phyloP scores from a whole-genome alignment of 2,329 filamentous ascomycete species.

The Herpotrichia juniperi region DNA sequence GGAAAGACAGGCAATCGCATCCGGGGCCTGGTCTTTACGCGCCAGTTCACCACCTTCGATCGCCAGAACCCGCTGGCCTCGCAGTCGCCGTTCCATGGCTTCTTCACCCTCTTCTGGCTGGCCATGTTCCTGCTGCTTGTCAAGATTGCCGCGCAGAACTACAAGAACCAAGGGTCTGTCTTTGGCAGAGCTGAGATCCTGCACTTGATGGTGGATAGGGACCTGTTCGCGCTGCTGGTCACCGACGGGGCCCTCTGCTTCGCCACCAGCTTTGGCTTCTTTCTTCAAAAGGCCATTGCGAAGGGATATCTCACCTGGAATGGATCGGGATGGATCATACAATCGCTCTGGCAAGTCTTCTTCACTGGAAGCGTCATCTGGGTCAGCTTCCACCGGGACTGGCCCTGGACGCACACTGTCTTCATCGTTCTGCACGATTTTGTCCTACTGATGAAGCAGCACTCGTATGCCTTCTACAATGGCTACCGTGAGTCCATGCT shows the following conservation, averaged over 20 bases:
- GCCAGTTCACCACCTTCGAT: constrained; percentile 76
- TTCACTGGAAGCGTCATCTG: constrained; percentile 68
- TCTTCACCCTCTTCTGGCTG: constrained; percentile 82
- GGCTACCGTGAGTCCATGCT: constrained; percentile 60
- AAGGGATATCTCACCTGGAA: constrained; percentile 71
- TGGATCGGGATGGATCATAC: constrained; percentile 72
- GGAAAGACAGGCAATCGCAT: constrained; percentile 49
- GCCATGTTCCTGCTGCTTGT: constrained; percentile 69
- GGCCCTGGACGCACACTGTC: constrained; percentile 84
- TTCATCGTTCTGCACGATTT: constrained; percentile 77
- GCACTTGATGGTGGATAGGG: constrained; percentile 67
- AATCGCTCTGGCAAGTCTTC: constrained; percentile 73
- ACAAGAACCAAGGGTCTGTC: constrained; percentile 69
- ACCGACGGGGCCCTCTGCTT: constrained; percentile 75
- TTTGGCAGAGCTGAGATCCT: constrained; percentile 76
- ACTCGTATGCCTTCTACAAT: constrained; percentile 80
- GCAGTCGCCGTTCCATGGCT: constrained; percentile 76
- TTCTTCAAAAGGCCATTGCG: constrained; percentile 67
- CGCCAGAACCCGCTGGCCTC: constrained; percentile 69
- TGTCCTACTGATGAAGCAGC: constrained; percentile 84
- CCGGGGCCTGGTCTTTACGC: constrained; percentile 71
- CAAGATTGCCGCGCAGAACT: constrained; percentile 72
- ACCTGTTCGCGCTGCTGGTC: constrained; percentile 57
- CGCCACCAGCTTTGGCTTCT: constrained; percentile 68
- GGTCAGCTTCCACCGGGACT: constrained; percentile 72